Evolutionary conservation across 202 grass and related monocot species (phyloP).

Genomic region (Cymbopogon flexuosus): DNA sequence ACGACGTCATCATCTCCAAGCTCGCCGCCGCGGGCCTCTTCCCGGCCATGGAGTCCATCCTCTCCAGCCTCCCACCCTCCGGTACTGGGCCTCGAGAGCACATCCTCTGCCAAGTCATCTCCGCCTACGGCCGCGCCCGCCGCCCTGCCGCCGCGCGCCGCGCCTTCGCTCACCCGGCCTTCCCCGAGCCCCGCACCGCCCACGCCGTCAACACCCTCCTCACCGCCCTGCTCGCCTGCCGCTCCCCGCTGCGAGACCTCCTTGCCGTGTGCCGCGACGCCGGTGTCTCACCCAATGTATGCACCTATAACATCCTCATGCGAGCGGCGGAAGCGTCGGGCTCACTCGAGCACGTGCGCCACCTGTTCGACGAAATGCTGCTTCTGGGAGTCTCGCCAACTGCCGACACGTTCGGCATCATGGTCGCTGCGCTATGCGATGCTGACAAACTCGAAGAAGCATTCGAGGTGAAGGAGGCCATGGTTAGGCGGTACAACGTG

Average conservation of each 20-base stretch:
- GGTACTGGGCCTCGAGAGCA: conserved; percentile 17
- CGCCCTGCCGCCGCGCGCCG: conserved; percentile 31
- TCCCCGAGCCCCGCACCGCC: conserved; percentile 38
- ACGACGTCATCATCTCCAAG: conserved; percentile 52
- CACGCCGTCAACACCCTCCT: conserved; percentile 56
- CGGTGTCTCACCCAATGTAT: conserved; percentile 35
- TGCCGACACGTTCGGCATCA: conserved; percentile 46
- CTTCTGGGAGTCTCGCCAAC: conserved; percentile 33
- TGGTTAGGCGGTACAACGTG: conserved; percentile 32
- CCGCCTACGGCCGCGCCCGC: conserved; percentile 46
- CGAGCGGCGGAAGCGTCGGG: conserved; percentile 9
- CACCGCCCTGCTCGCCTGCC: conserved; percentile 40
- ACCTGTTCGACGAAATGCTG: conserved; percentile 59
- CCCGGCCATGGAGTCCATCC: conserved; percentile 43
- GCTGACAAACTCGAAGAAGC: conserved; percentile 39
- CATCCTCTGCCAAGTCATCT: conserved; percentile 50
- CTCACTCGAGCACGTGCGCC: conserved; percentile 23
- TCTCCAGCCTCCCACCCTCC: conserved; percentile 22
- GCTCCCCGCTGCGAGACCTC: conserved; percentile 15
- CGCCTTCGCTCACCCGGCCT: conserved; percentile 44
- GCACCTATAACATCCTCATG: conserved; percentile 66
- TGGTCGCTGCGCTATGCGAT: conserved; percentile 38
- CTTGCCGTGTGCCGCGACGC: conserved; percentile 29
- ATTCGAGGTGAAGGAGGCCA: conserved; percentile 51
- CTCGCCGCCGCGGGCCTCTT: conserved; percentile 50